Evolutionary conservation across 345 rosid genomes (phyloP), one percentile per base, ranked within the genome.

Genomic region (Microthlaspi erraticum): DNA sequence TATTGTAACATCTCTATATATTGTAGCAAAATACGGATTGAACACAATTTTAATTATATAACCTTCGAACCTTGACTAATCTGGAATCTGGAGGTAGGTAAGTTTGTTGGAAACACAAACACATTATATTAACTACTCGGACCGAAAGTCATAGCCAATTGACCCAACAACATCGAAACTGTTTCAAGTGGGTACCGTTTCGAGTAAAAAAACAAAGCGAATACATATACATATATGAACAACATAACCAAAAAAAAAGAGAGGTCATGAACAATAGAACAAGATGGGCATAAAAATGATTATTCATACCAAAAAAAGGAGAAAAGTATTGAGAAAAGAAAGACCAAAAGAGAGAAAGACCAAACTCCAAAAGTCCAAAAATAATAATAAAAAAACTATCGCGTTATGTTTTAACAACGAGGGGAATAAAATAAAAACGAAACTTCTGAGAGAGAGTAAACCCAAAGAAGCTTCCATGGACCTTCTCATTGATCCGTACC

Each of bases 401-500:
- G 7, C 33, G 5, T 34, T 33, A 6, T n/a, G 44, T 13, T 31
- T 42, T 10, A 56, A 66, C 8, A 44, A 73, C 62, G 44, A 56
- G 59, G 51, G 5, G 0, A 31, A 14, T 26, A 26, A 10, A 39
- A 31, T 0, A 5, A 19, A 43, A 45, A 54, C 32, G 77, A 73
- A 65, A 23, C 63, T 73, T 65, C 77, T 19, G 12, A 46, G 77
- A 37, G 50, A 46, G 50, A 12, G 13, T 73, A 46, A 46, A 6
- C 11, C 1, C 2, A 48, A 39, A 65, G 77, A 57, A 73, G 38
- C 38, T 73, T 73, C 77, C 39, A 31, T 41, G 77, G 51, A 58
- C 38, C 66, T 73, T 73, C 77, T 48, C 59, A 31, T 1, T 39
- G n/a, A n/a, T 67, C 64, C 53, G 23, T 56, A 73, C 77, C 46